Evolutionary conservation across 2,329 filamentous ascomycete genomes (phyloP).

Genomic region (Juglanconis oblonga): DNA sequence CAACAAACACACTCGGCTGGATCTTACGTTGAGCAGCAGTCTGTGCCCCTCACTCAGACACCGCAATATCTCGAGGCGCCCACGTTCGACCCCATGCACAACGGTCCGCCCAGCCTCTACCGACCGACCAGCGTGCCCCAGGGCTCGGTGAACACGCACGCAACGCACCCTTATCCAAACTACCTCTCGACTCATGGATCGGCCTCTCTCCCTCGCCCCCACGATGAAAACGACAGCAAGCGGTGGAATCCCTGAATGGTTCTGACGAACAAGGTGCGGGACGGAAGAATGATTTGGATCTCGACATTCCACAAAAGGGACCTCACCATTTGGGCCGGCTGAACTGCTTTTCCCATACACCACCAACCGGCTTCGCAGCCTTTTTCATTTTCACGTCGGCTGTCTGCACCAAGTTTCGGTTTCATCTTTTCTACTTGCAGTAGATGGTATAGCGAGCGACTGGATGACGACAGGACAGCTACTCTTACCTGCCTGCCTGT

Average conservation of each 20-base stretch:
- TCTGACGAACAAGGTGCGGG: neutral
- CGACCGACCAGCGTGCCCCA: conserved; percentile 22
- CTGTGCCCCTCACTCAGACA: conserved; percentile 25
- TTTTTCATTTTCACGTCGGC: conserved; percentile 5
- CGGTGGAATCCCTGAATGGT: conserved; percentile 11
- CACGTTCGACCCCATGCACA: conserved; percentile 28
- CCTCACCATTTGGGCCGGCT: conserved; percentile 12
- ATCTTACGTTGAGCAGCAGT: conserved; percentile 27
- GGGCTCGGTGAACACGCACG: conserved; percentile 18
- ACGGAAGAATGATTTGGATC: neutral
- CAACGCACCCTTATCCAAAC: conserved; percentile 20
- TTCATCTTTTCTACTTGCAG: neutral
- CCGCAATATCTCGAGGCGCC: conserved; percentile 25
- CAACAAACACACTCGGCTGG: conserved; percentile 23
- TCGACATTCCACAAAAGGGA: neutral
- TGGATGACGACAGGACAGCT: conserved; percentile 2
- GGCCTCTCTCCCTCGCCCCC: conserved; percentile 17
- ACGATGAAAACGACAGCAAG: conserved; percentile 16
- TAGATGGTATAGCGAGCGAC: conserved; percentile 11
- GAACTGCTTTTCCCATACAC: conserved; percentile 16
- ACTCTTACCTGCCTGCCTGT: neutral
- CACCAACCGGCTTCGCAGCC: conserved; percentile 16
- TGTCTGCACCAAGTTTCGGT: conserved; percentile 5
- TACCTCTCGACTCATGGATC: conserved; percentile 18
- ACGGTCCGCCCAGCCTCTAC: conserved; percentile 26